Evolutionary conservation across 108 stramenopile genomes (phyloP).

Genomic region (Pseudonitzschia pungens): DNA sequence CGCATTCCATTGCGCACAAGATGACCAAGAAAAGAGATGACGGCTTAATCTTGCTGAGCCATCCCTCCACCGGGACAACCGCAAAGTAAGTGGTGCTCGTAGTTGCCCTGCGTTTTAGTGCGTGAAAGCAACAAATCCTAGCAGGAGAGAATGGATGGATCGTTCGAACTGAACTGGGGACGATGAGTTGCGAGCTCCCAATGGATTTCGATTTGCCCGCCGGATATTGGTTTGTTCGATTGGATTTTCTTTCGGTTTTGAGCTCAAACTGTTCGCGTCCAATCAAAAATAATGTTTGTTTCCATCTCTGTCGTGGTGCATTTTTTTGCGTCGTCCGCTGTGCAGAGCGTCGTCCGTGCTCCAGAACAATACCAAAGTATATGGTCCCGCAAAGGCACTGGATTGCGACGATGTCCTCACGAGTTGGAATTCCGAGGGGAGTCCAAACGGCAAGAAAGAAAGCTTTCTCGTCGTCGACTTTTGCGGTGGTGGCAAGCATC

Average conservation of each 20-base stretch:
- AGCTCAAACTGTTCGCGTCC: too few relatives aligned
- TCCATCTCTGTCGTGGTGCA: neutral
- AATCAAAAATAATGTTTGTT: too few relatives aligned
- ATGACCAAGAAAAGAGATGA: conserved; percentile 9
- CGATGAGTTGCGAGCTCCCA: too few relatives aligned
- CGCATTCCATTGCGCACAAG: neutral
- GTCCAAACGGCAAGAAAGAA: conserved; percentile 19
- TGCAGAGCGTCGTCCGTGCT: conserved; percentile 57
- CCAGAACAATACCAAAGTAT: conserved; percentile 53
- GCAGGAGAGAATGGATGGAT: neutral
- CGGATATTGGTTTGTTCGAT: too few relatives aligned
- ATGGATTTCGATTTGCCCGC: too few relatives aligned
- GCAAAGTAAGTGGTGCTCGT: conserved; percentile 3
- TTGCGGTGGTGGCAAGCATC: conserved; percentile 15
- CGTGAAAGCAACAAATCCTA: neutral
- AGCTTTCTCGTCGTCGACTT: conserved; percentile 47
- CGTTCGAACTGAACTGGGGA: neutral
- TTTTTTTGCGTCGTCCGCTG: neutral
- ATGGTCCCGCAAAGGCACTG: conserved; percentile 56
- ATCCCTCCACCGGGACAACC: conserved; percentile 1
- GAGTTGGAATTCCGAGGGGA: conserved; percentile 68
- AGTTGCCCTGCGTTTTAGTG: neutral
- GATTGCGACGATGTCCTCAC: conserved; percentile 38
- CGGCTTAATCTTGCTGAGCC: conserved; percentile 1
- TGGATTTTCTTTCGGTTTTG: too few relatives aligned